phyloP scores from a whole-genome alignment of 805 yeast genomes.

The Schizosaccharomyces cryophilus region DNA sequence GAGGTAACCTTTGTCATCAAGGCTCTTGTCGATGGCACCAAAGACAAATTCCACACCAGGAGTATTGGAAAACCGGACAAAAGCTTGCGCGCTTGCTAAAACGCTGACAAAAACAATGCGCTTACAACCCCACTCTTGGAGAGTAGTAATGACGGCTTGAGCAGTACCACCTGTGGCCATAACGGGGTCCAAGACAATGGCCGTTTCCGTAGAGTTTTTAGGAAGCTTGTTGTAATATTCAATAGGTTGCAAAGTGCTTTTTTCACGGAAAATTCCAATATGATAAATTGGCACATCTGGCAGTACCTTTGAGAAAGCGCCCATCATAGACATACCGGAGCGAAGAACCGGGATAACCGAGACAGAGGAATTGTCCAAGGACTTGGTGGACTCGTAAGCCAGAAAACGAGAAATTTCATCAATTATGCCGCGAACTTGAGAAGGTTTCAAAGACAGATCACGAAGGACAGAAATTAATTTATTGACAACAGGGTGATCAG shows the following conservation, averaged over 20 bases:
- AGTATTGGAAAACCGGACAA: constrained; percentile 8
- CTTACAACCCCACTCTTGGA: constrained; percentile 13
- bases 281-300: constrained; percentile 14
- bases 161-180: constrained; percentile 18
- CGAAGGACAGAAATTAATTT: neutral
- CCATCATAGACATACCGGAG: constrained; percentile 15
- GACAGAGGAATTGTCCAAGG: neutral
- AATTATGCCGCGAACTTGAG: neutral
- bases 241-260: constrained; percentile 12
- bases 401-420: neutral
- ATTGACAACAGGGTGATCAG: neutral
- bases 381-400: neutral
- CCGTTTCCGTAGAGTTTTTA: constrained; percentile 5
- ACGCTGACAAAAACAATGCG: constrained; percentile 11
- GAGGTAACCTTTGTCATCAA: constrained; percentile 12
- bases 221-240: constrained; percentile 17
- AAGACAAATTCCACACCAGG: constrained; percentile 11
- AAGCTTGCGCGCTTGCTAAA: constrained; percentile 11
- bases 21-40: constrained; percentile 11
- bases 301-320: constrained; percentile 11
- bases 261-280: constrained; percentile 15
- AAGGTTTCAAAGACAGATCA: neutral
- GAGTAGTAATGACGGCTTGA: constrained; percentile 10
- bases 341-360: constrained; percentile 13
- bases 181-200: constrained; percentile 14